Conservation (phyloP, 192 early-diverging fungal species). For the Backusella circina region DNA sequence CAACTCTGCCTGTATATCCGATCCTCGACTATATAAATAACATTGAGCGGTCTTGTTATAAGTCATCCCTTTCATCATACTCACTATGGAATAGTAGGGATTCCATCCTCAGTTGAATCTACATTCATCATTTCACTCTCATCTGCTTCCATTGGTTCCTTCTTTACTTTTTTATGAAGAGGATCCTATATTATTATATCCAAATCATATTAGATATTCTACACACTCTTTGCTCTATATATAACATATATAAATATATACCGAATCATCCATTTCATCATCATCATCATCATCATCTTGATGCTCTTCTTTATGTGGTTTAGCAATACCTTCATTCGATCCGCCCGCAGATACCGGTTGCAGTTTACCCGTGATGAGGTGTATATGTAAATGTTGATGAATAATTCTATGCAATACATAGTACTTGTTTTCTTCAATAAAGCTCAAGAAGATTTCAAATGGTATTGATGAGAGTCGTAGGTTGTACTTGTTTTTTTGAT, state of each 20-base stretch:
- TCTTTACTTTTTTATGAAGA: conserved; percentile 77
- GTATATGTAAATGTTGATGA: conserved; percentile 85
- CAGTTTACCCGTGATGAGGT: conserved; percentile 2
- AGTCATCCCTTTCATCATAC: not conserved
- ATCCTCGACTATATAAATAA: conserved; percentile 54
- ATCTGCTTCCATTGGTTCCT: conserved; percentile 66
- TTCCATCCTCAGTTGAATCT: conserved; percentile 28
- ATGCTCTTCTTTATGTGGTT: not conserved
- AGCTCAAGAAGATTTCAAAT: conserved; percentile 82
- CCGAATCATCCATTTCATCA: not conserved
- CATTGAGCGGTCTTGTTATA: not conserved
- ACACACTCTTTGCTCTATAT: too few species aligned
- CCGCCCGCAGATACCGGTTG: conserved; percentile 14
- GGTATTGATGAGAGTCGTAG: conserved; percentile 80
- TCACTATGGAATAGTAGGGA: conserved; percentile 69
- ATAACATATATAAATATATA: not conserved
- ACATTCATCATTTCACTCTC: conserved; percentile 8
- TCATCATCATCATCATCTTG: not conserved
- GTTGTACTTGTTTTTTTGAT: conserved; percentile 75
- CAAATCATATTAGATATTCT: too few species aligned
- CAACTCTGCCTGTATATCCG: conserved; percentile 79
- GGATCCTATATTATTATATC: conserved; percentile 46
- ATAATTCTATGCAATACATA: conserved; percentile 82
- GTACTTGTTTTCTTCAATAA: conserved; percentile 87
- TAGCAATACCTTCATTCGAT: not conserved